These are phyloP conservation scores for Trichoderma breve DNA, from an alignment of 2,329 filamentous ascomycete species.

Conservation along the genomic window DNA sequence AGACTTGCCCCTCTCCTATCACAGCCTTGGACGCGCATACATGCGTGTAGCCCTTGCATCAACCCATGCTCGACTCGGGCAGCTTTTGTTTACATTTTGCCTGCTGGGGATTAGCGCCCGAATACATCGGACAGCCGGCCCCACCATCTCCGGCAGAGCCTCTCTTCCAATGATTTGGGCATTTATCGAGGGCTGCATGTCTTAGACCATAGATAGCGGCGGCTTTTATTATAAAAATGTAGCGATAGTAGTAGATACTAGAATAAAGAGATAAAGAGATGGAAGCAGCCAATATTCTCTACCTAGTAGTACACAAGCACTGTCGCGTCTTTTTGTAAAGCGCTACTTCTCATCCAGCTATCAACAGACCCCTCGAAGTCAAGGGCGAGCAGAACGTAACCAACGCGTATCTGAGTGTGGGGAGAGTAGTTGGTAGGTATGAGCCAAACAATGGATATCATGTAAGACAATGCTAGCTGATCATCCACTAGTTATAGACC, in stretches of 20 bases:
- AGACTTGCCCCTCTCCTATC: constrained; percentile 6
- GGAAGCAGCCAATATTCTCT: neutral
- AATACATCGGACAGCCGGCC: constrained; percentile 24
- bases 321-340: neutral
- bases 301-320: neutral
- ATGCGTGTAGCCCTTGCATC: constrained; percentile 12
- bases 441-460: neutral
- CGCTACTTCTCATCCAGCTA: neutral
- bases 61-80: neutral
- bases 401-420: neutral
- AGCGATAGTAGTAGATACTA: neutral
- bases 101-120: constrained; percentile 38
- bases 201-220: neutral
- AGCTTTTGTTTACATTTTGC: constrained; percentile 48
- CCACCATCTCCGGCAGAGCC: constrained; percentile 27
- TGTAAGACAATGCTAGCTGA: neutral
- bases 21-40: neutral
- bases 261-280: no score
- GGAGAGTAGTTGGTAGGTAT: neutral
- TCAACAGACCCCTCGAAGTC: neutral
- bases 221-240: neutral
- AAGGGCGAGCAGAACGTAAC: neutral
- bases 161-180: constrained; percentile 28
- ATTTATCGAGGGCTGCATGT: neutral
- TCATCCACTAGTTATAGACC: neutral